Conservation (phyloP, 495 filamentous ascomycete species). For the Pyrenula massariospora region DNA sequence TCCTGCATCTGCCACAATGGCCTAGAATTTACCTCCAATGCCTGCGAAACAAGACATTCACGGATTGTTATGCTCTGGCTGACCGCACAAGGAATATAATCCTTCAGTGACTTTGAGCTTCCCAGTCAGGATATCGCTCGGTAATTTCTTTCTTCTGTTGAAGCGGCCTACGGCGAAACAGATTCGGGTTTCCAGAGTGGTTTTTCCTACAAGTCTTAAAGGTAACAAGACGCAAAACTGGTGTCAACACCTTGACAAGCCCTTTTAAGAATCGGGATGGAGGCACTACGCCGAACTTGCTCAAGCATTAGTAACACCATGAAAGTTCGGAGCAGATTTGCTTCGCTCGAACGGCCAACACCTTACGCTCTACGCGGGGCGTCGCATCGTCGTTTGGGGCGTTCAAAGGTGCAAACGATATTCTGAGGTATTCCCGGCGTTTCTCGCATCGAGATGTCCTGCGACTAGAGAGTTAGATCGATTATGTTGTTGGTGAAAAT, state of each 20-base stretch:
- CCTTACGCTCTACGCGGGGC: neutral
- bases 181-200: no score
- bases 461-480: neutral
- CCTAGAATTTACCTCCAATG: neutral
- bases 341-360: neutral
- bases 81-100: neutral
- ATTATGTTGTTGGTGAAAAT: neutral
- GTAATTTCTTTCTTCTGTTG: neutral
- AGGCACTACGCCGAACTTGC: neutral
- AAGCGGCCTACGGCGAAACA: neutral
- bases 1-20: neutral
- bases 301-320: neutral
- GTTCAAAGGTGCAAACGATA: neutral
- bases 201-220: neutral
- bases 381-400: neutral
- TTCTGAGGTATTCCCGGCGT: neutral
- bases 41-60: neutral
- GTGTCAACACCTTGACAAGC: neutral
- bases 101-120: neutral
- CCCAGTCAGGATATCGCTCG: neutral
- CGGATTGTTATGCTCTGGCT: neutral
- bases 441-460: neutral
- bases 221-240: neutral
- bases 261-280: neutral
- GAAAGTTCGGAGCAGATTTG: neutral